Percentiles rank a stretch among this genome's conserved stretches.
These are phyloP conservation scores for Gonium pectorale DNA, from an alignment of 139 green algal species.

Conservation along the genomic window DNA sequence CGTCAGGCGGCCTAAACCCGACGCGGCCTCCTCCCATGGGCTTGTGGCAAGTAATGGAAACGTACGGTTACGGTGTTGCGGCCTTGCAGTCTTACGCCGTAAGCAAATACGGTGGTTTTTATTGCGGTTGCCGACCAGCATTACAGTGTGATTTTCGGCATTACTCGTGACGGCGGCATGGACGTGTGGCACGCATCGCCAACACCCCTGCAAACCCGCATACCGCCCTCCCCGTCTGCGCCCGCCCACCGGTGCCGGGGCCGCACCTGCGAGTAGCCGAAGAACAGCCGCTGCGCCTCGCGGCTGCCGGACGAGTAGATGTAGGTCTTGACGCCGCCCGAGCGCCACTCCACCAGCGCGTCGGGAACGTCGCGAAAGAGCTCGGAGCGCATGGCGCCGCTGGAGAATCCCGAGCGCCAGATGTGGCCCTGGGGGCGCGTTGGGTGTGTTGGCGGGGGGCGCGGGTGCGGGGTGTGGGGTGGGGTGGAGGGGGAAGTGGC, in stretches of 20 bases:
- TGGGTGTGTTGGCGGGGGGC: background rate
- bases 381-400: constrained; percentile 77
- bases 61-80: too few species aligned
- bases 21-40: too few species aligned
- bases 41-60: too few species aligned
- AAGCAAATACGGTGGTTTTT: too few species aligned
- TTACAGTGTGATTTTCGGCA: too few species aligned
- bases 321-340: constrained; percentile 88
- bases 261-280: constrained; percentile 58
- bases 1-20: too few species aligned
- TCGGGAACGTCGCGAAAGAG: constrained; percentile 89
- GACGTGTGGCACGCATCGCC: too few species aligned
- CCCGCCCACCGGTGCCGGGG: background rate
- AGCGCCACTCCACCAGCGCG: constrained; percentile 78
- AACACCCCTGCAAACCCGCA: background rate
- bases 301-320: constrained; percentile 93
- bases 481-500: too few species aligned
- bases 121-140: too few species aligned
- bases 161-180: too few species aligned
- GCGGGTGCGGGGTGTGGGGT: background rate
- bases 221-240: background rate
- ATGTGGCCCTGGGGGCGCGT: constrained; percentile 64
- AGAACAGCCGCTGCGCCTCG: constrained; percentile 75
- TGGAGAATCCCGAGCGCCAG: constrained; percentile 83
- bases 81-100: too few species aligned